phyloP scores from a whole-genome alignment of 176 grass and related monocot genomes.

The Thalia dealbata region DNA sequence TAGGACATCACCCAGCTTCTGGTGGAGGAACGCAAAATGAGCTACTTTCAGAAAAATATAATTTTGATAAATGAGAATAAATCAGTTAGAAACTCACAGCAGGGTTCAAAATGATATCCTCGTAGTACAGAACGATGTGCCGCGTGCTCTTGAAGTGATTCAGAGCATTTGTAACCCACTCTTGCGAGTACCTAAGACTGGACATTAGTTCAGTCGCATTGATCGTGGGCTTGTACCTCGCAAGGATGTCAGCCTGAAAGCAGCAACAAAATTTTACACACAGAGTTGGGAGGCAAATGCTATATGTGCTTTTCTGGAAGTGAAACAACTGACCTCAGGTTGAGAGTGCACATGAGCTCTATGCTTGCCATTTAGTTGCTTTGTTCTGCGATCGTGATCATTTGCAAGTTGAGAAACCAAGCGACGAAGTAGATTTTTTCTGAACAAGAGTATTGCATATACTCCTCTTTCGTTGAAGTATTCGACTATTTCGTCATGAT shows the following conservation, averaged over 20 bases:
- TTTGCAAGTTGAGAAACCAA: constrained; percentile 84
- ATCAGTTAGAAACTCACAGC: constrained; percentile 36
- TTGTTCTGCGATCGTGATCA: constrained; percentile 49
- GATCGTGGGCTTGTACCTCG: constrained; percentile 63
- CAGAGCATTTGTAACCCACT: constrained; percentile 48
- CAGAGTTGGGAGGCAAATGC: not conserved
- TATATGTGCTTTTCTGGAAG: not conserved
- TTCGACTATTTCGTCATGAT: constrained; percentile 60
- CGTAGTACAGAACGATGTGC: constrained; percentile 78
- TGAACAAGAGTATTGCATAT: constrained; percentile 70
- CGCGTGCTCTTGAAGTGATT: constrained; percentile 52
- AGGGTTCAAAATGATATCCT: constrained; percentile 61
- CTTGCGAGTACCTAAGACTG: constrained; percentile 39
- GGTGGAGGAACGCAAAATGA: constrained; percentile 7
- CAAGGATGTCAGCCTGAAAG: constrained; percentile 67
- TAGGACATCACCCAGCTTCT: constrained; percentile 75
- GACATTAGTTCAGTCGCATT: constrained; percentile 44
- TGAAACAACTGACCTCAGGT: constrained; percentile 40
- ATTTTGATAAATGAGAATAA: not conserved
- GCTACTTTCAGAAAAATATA: constrained; percentile 2
- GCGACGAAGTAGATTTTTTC: constrained; percentile 77
- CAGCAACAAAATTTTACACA: not conserved
- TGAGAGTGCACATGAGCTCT: constrained; percentile 63
- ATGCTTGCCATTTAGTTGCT: constrained; percentile 89
- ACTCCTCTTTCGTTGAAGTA: constrained; percentile 83